Evolutionary conservation across 2,329 filamentous ascomycete species (phyloP).

Genomic region (Magnaporthiopsis rhizophila): DNA sequence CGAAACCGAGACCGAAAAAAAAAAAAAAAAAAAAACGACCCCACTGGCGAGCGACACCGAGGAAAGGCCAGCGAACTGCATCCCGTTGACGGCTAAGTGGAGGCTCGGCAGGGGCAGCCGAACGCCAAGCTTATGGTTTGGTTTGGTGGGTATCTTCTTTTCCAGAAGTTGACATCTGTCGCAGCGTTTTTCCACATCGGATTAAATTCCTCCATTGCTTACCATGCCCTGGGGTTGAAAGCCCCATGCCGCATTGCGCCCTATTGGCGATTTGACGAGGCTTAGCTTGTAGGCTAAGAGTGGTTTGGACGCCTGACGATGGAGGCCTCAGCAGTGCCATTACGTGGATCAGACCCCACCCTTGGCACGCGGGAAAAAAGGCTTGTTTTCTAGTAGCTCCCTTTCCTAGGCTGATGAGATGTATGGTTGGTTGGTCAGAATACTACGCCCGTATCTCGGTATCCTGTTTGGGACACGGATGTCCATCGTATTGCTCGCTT

Average conservation of each 20-base stretch:
- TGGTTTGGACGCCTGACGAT: not conserved
- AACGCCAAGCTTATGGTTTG: not conserved
- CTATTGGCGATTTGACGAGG: not conserved
- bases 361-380: not conserved
- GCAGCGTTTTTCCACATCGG: not conserved
- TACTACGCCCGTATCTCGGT: too few relatives aligned
- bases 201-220: not conserved
- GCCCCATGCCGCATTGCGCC: not conserved
- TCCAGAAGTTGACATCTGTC: not conserved
- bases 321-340: not conserved
- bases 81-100: too few relatives aligned
- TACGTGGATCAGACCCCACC: not conserved
- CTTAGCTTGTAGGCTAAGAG: not conserved
- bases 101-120: too few relatives aligned
- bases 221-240: too few relatives aligned
- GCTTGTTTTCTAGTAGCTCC: not conserved
- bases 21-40: too few relatives aligned
- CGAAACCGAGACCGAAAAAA: not conserved
- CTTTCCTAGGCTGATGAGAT: too few relatives aligned
- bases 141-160: not conserved
- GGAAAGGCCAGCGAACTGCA: too few relatives aligned
- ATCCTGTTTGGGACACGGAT: too few relatives aligned
- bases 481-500: not conserved
- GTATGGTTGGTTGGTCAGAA: not conserved
- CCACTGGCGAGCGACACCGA: not conserved